These are phyloP conservation scores for Vachellia pachyceras DNA, from an alignment of 306 rosid genomes.

Conservation along the genomic window DNA sequence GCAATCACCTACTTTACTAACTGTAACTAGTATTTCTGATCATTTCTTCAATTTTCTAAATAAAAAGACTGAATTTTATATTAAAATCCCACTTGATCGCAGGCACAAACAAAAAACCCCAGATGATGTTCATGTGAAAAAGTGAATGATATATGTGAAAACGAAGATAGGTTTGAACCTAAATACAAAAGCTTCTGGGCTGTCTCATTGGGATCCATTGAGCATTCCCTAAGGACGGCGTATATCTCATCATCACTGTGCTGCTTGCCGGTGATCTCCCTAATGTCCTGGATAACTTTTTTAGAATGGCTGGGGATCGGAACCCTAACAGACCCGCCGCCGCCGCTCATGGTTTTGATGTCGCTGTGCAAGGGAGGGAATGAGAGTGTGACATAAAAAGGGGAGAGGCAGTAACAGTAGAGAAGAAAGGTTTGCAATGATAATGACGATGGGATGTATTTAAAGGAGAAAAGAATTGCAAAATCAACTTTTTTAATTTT, in stretches of 20 bases:
- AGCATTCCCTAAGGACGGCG: slow-evolving; percentile 57
- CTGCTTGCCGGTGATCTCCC: slow-evolving; percentile 67
- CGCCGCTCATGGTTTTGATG: slow-evolving; percentile 41
- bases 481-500: background rate
- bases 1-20: slow-evolving; percentile 11
- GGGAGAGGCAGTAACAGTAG: slow-evolving; percentile 4
- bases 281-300: slow-evolving; percentile 52
- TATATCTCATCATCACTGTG: slow-evolving; percentile 71
- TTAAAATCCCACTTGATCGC: slow-evolving; percentile 35
- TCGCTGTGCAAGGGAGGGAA: slow-evolving; percentile 12
- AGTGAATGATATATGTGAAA: background rate
- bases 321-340: slow-evolving; percentile 54
- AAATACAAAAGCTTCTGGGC: slow-evolving; percentile 56
- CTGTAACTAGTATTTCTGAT: background rate
- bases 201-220: slow-evolving; percentile 78
- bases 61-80: background rate
- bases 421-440: background rate
- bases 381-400: background rate
- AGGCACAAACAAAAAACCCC: slow-evolving; percentile 27
- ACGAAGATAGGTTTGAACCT: slow-evolving; percentile 23
- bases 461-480: background rate
- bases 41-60: slow-evolving; percentile 8
- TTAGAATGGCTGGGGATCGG: slow-evolving; percentile 54
- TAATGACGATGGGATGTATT: background rate
- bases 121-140: background rate